Evolutionary conservation across 768 basidiomycete species (phyloP), one percentile per base, ranked within the genome.

Genomic region (Pulveroboletus sp.): DNA sequence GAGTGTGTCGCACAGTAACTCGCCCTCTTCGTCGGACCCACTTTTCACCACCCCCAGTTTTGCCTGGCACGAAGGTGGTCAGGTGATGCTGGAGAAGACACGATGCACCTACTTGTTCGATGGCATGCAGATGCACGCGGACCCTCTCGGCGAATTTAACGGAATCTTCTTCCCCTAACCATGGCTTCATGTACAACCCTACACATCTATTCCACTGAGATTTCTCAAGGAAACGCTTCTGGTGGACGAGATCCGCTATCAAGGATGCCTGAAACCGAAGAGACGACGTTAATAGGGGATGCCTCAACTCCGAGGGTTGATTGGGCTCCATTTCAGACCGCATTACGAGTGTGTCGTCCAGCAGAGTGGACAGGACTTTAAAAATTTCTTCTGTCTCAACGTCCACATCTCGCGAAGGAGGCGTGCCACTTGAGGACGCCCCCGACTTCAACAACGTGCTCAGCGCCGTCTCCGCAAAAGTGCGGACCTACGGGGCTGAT

Each of bases 1-100:
- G 36, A 93, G 79, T 1, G 93, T 93, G 66, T 98, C 85, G 63
- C 93, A 93, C 39, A 96, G 74, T 38, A 94, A 69, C 65, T 93
- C 90, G 51, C 86, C 93, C 69, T 90, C 91, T 49, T 82, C 83
- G 27, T 78, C 73, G 32, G 73, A 68, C 26, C 70, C 75, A 55
- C 68, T 63, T 17, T 65, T 48, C 24, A 64, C 65, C 40, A 68
- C 65, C 16, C 79, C 75, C 60, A 79, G 69, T 63, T 86, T 89
- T 13, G 80, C 80, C 83, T 87, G 46, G 34, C n/a, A 47, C 24
- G 30, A 26, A 32, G 22, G 34, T 52, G 10, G 46, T 67, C 34
- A 57, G 41, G 26, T 26, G 45, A 44, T 34, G 20, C 26, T 17
- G 37, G 17, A 34, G 24, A 47, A 17, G 32, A 43, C 31, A 26